phyloP scores from a whole-genome alignment of 345 rosid genomes.

The Murraya paniculata region DNA sequence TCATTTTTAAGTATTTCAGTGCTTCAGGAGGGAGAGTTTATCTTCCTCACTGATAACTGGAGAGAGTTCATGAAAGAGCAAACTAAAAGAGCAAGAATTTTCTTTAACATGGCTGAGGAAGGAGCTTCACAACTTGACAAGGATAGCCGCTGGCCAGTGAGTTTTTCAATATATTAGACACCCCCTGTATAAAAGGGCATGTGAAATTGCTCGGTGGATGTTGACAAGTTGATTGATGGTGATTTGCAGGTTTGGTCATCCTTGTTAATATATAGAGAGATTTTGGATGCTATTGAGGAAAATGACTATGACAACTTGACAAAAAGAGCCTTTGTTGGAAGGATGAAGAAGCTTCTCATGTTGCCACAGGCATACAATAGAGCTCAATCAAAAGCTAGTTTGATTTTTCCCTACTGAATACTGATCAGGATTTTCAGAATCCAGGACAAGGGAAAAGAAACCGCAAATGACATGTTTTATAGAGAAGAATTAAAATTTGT shows the following conservation, averaged over 20 bases:
- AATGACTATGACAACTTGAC: constrained; percentile 58
- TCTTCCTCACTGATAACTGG: constrained; percentile 54
- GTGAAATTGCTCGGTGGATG: neutral
- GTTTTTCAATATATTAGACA: neutral
- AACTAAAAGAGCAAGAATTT: constrained; percentile 55
- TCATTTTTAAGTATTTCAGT: constrained; percentile 12
- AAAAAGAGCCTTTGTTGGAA: constrained; percentile 54
- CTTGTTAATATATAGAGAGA: constrained; percentile 40
- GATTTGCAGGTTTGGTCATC: constrained; percentile 58
- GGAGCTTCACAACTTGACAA: constrained; percentile 55
- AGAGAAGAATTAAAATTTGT: neutral
- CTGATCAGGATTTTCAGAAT: neutral
- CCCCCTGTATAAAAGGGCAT: no score
- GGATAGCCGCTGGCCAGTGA: constrained; percentile 67
- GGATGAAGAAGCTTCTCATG: constrained; percentile 39
- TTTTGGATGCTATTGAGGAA: constrained; percentile 55
- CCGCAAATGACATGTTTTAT: neutral
- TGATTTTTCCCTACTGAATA: constrained; percentile 5
- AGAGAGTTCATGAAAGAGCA: constrained; percentile 62
- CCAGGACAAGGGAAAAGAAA: neutral
- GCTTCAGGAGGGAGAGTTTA: constrained; percentile 55
- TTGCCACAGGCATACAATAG: constrained; percentile 45
- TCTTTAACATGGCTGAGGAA: constrained; percentile 52
- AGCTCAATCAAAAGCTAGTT: constrained; percentile 28
- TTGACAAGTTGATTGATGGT: neutral